phyloP scores from a whole-genome alignment of 2,329 filamentous ascomycete genomes.

The Acrocalymma vagum region DNA sequence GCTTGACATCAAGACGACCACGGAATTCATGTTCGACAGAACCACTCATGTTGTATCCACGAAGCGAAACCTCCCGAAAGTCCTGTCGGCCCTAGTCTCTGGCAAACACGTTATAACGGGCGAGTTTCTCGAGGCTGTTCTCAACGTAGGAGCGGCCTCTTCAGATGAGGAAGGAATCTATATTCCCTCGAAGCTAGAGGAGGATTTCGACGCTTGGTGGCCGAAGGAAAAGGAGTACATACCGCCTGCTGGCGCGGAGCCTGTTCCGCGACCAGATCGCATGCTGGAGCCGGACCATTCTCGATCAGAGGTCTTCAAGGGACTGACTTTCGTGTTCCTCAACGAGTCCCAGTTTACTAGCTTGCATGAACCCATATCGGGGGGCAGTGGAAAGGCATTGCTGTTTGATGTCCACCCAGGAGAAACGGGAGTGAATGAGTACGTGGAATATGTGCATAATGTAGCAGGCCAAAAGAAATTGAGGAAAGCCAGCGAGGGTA shows the following conservation, averaged over 20 bases:
- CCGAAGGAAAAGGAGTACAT: conserved; percentile 77
- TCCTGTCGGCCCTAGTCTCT: conserved; percentile 85
- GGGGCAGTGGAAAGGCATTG: conserved; percentile 84
- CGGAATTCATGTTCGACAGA: conserved; percentile 72
- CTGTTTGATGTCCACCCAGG: conserved; percentile 68
- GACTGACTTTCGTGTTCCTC: conserved; percentile 90
- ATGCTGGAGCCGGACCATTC: conserved; percentile 74
- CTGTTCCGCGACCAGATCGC: conserved; percentile 71
- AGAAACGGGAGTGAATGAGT: conserved; percentile 75
- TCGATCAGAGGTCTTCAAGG: conserved; percentile 79
- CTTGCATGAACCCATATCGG: conserved; percentile 76
- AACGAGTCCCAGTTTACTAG: conserved; percentile 78
- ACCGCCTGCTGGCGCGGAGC: conserved; percentile 79
- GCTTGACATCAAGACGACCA: conserved; percentile 86
- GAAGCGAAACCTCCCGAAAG: conserved; percentile 89
- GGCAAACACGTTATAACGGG: conserved; percentile 79
- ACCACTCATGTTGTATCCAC: conserved; percentile 90
- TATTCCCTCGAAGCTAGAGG: conserved; percentile 70
- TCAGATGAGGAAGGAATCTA: conserved; percentile 53
- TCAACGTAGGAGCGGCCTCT: conserved; percentile 62
- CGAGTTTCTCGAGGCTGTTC: conserved; percentile 76
- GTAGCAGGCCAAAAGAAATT: conserved; percentile 78
- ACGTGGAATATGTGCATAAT: conserved; percentile 78
- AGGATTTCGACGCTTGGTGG: conserved; percentile 82
- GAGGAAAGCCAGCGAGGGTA: conserved; percentile 69